Evolutionary conservation across 2,329 filamentous ascomycete species (phyloP).

Genomic region (Diplocarpon mali): DNA sequence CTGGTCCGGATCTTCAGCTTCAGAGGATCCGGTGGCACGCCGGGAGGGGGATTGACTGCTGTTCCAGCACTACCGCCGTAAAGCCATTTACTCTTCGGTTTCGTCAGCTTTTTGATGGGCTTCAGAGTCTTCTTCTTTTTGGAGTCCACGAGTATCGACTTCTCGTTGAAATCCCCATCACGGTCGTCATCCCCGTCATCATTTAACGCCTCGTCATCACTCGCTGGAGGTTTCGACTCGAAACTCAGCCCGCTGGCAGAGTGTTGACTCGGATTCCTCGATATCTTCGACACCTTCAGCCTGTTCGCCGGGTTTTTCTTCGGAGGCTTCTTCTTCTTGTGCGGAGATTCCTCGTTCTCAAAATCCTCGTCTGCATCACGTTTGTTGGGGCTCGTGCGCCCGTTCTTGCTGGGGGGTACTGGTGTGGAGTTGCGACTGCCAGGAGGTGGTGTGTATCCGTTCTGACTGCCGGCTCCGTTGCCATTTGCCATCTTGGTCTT

Average conservation of each 20-base stretch:
- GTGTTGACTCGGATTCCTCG: conserved; percentile 11
- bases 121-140: conserved; percentile 19
- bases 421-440: conserved; percentile 54
- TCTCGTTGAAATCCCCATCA: conserved; percentile 21
- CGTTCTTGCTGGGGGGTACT: conserved; percentile 28
- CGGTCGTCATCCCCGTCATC: conserved; percentile 22
- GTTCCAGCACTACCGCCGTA: conserved; percentile 1
- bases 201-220: conserved; percentile 10
- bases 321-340: conserved; percentile 24
- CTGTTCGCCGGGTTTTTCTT: conserved; percentile 22
- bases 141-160: conserved; percentile 16
- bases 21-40: conserved; percentile 1
- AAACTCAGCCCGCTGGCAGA: conserved; percentile 13
- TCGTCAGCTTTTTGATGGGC: conserved; percentile 3
- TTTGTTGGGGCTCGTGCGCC: conserved; percentile 24
- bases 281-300: conserved; percentile 13
- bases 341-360: conserved; percentile 24
- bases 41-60: background rate
- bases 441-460: conserved; percentile 44
- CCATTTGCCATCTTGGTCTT: conserved; percentile 53
- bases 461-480: conserved; percentile 35
- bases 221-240: conserved; percentile 11
- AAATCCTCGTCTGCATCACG: conserved; percentile 24
- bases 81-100: conserved; percentile 8
- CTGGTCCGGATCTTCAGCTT: conserved; percentile 7